A percentile compares a stretch with the other conserved stretches of the same genome.
Conservation (phyloP, 2,329 filamentous ascomycete species). For the Aaosphaeria arxii region DNA sequence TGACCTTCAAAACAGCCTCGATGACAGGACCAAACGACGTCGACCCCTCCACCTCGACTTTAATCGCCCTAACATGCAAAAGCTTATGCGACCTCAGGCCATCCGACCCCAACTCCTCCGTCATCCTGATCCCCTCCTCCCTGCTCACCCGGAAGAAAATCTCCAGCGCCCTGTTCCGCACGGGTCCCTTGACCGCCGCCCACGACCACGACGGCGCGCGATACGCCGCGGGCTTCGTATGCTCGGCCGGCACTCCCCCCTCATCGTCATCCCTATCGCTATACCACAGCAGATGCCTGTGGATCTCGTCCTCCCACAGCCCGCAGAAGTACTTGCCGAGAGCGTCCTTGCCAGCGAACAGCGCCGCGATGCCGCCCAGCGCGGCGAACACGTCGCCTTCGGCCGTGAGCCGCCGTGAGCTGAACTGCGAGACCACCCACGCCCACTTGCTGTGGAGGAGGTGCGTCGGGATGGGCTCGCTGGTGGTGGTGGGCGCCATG, state of each 20-base stretch:
- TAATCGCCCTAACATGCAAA: slow-evolving; percentile 1
- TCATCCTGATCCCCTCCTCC: slow-evolving; percentile 1
- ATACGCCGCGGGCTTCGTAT: not conserved
- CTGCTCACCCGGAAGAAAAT: not conserved
- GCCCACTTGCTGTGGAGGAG: slow-evolving; percentile 4
- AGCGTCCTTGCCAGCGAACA: not conserved
- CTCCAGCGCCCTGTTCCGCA: slow-evolving; percentile 1
- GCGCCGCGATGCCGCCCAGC: slow-evolving; percentile 1
- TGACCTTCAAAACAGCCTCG: not conserved
- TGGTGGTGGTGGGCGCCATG: not conserved
- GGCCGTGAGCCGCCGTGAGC: slow-evolving; percentile 1
- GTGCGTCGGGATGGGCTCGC: not conserved
- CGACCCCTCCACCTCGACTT: slow-evolving; percentile 1
- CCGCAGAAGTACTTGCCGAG: slow-evolving; percentile 3
- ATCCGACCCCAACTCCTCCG: slow-evolving; percentile 1
- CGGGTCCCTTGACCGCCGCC: slow-evolving; percentile 1
- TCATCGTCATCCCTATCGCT: not conserved
- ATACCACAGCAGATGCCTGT: slow-evolving; percentile 2
- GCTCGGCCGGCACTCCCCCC: not conserved
- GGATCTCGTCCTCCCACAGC: slow-evolving; percentile 3
- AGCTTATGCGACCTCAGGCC: not conserved
- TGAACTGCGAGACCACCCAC: slow-evolving; percentile 3
- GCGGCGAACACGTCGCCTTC: slow-evolving; percentile 1
- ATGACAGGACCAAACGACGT: slow-evolving; percentile 1
- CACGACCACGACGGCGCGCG: slow-evolving; percentile 6